Evolutionary conservation across 352 stramenopile genomes (phyloP), one percentile per base, ranked within the genome.

Genomic region (Phytophthora sp.): DNA sequence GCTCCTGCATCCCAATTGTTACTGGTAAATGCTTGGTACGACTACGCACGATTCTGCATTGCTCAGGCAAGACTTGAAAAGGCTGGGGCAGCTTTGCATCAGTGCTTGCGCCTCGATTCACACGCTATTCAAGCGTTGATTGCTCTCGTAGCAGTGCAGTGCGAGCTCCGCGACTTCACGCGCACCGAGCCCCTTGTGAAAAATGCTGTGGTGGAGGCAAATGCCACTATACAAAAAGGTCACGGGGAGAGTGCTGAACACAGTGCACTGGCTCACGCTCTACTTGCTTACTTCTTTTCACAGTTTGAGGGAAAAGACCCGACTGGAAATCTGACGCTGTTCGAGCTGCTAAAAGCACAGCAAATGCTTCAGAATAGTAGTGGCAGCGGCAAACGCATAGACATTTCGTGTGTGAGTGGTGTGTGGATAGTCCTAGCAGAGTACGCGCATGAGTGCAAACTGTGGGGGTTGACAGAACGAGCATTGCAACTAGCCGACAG

Each of bases 301-400:
- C 65, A 84, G 30, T 63, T 63, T 33, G 79, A 80, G 0, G 69
- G 55, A 5, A 60, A 52, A 35, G 86, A 93, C 36, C 27, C 27
- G 2, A 91, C 82, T 2, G 82, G 82, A 2, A 94, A 93, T 52
- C 60, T 93, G 23, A 58, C 74, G 18, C 68, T 85, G 12, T 82
- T 92, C 41, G 85, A 95, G 66, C 63, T 94, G 30, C 64, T 92
- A 12, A 78, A 81, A 39, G 82, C 87, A 3, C 76, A 86, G 31
- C 60, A 81, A 33, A 47, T 71, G n/a, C 58, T 87, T 13, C 59
- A 70, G 47, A 60, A 11, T 18, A 52, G 55, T 36, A 39, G 21
- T 29, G 24, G 16, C 15, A 57, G 58, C 12, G 45, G 26, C 15
- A 63, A 67, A 18, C 30, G n/a, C 16, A 63, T 52, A 51, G 41